phyloP scores from a whole-genome alignment of 345 rosid species.

The Gossypium thurberi region DNA sequence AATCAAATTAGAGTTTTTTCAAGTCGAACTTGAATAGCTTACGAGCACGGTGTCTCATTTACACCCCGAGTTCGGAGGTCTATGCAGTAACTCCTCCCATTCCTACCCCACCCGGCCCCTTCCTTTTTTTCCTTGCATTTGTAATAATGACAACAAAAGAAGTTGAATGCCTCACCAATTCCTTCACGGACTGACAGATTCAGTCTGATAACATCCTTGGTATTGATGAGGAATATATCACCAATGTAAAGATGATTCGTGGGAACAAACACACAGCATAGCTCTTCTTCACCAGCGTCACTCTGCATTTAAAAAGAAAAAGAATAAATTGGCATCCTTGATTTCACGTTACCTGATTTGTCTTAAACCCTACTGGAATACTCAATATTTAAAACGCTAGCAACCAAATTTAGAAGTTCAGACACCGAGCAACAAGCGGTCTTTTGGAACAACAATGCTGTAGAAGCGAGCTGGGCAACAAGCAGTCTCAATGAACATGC shows the following conservation, averaged over 20 bases:
- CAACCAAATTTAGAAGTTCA: background rate
- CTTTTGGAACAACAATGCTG: background rate
- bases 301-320: constrained; percentile 41
- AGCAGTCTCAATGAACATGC: background rate
- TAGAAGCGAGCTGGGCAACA: background rate
- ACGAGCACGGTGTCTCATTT: background rate
- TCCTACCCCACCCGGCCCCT: background rate
- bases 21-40: background rate
- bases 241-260: constrained; percentile 98
- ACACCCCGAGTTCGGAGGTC: background rate
- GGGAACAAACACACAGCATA: constrained; percentile 93
- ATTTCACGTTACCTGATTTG: background rate
- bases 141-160: background rate
- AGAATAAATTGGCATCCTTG: background rate
- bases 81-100: background rate
- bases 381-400: background rate
- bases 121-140: background rate
- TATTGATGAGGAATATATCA: constrained; percentile 77
- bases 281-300: constrained; percentile 84
- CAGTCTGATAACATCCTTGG: constrained; percentile 87
- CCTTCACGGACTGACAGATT: constrained; percentile 96
- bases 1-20: background rate
- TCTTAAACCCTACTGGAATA: background rate
- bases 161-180: constrained; percentile 57
- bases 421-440: background rate